Evolutionary conservation across 495 filamentous ascomycete species (phyloP).

Genomic region (Oidiodendron maius): DNA sequence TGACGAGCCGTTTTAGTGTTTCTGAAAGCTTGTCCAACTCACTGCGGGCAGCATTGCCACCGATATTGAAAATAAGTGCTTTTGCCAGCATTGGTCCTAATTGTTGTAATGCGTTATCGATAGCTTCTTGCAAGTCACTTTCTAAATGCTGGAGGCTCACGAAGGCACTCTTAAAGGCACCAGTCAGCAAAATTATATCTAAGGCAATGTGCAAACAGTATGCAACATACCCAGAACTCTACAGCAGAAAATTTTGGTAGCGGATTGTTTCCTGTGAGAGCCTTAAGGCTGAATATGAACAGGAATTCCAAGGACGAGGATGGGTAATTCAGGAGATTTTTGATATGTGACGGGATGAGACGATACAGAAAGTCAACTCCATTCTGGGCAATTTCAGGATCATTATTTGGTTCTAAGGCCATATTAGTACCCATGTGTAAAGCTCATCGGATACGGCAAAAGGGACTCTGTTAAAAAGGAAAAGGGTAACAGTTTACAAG

Average conservation of each 20-base stretch:
- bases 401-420: constrained; percentile 47
- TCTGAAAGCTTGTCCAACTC: constrained; percentile 73
- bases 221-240: constrained; percentile 66
- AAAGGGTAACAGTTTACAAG: too few species aligned
- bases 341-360: constrained; percentile 57
- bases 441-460: neutral
- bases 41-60: constrained; percentile 67
- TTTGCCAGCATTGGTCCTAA: constrained; percentile 55
- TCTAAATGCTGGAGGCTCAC: constrained; percentile 34
- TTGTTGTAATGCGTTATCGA: constrained; percentile 49
- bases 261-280: constrained; percentile 65
- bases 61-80: constrained; percentile 60
- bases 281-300: constrained; percentile 71
- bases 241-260: constrained; percentile 75
- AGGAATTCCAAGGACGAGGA: constrained; percentile 53
- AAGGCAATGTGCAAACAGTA: too few species aligned
- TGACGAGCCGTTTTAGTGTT: constrained; percentile 70
- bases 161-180: constrained; percentile 39
- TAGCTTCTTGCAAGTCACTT: constrained; percentile 33
- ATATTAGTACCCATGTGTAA: constrained; percentile 1
- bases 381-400: constrained; percentile 76
- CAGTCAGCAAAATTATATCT: neutral
- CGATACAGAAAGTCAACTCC: constrained; percentile 67
- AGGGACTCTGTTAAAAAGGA: too few species aligned
- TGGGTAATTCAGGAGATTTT: constrained; percentile 47